phyloP scores from a whole-genome alignment of 768 basidiomycete genomes.

The Saitozyma podzolica region DNA sequence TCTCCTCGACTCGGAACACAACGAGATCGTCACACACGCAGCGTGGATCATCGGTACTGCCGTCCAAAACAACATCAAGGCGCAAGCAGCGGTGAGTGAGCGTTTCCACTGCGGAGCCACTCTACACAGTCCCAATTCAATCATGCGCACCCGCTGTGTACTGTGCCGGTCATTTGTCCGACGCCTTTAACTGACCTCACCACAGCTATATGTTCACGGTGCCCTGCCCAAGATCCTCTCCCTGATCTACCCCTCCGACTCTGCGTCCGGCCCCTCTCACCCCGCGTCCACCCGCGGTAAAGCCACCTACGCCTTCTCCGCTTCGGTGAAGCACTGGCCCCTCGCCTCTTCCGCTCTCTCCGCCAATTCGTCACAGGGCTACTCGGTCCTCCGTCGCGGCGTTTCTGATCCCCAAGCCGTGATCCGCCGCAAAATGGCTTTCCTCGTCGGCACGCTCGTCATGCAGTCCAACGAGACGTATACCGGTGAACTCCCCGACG shows the following conservation, averaged over 20 bases:
- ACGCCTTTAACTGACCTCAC: no score
- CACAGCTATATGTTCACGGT: conserved; percentile 44
- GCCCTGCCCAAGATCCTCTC: conserved; percentile 45
- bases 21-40: conserved; percentile 43
- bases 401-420: conserved; percentile 40
- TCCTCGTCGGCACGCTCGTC: conserved; percentile 49
- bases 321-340: conserved; percentile 52
- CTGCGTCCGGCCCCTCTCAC: conserved; percentile 23
- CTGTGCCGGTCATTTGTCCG: no score
- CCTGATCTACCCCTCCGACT: conserved; percentile 38
- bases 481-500: conserved; percentile 32
- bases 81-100: conserved; percentile 52
- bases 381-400: conserved; percentile 34
- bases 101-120: no score
- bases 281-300: conserved; percentile 41
- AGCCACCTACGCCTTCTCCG: conserved; percentile 50
- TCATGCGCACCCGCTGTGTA: no score
- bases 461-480: conserved; percentile 37
- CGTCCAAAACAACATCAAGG: conserved; percentile 53
- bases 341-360: conserved; percentile 41
- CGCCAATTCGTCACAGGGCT: conserved; percentile 34
- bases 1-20: conserved; percentile 39
- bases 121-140: no score
- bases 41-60: conserved; percentile 53
- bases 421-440: conserved; percentile 50